Conservation (phyloP, 148 eudicot species). For the Chenopodium quinoa region DNA sequence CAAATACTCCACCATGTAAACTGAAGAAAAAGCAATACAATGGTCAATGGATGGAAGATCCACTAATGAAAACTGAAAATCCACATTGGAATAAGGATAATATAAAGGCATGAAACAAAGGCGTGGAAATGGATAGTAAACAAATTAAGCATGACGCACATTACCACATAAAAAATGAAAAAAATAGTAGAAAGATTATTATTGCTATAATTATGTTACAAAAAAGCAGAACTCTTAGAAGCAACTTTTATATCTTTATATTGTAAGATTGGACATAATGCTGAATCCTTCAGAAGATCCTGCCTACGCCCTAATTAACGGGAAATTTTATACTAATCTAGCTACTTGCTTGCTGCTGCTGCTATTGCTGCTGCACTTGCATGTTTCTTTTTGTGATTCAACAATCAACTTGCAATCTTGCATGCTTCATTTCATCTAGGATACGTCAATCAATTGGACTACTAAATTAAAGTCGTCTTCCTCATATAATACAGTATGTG, state of each 20-base stretch:
- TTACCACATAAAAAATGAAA: background rate
- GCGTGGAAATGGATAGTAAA: conserved; percentile 14
- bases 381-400: background rate
- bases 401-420: background rate
- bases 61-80: background rate
- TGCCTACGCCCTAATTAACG: background rate
- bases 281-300: background rate
- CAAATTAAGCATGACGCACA: background rate
- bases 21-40: background rate
- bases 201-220: background rate
- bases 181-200: background rate
- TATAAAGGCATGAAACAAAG: conserved; percentile 2
- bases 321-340: background rate
- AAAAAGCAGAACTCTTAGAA: background rate
- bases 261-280: background rate
- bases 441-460: background rate
- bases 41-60: background rate
- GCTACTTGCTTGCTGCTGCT: background rate
- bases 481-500: background rate
- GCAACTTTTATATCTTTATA: background rate
- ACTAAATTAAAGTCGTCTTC: too few relatives aligned
- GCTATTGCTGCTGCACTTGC: background rate
- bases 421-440: background rate
- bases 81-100: conserved; percentile 1
- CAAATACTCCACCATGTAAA: background rate